Percentiles rank a stretch among this genome's conserved stretches.
These are phyloP conservation scores for Forsythia suspensa DNA, from an alignment of 257 asterid genomes.

Conservation along the genomic window DNA sequence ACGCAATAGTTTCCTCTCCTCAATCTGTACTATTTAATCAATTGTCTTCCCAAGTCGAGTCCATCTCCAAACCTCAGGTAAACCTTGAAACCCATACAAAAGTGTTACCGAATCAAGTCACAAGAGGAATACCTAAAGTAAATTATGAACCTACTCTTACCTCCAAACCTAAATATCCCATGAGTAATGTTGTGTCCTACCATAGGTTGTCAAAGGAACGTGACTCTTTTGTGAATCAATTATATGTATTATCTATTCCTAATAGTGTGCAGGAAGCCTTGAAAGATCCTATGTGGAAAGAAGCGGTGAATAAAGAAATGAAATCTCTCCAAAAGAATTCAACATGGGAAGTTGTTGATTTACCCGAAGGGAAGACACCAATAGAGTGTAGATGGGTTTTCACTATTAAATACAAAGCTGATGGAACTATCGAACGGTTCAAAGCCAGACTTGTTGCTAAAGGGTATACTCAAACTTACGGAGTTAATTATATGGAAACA, in stretches of 20 bases:
- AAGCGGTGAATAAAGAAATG: constrained; percentile 5
- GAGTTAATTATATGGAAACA: neutral
- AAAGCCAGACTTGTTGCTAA: constrained; percentile 4
- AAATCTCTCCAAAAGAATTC: neutral
- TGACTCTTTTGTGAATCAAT: neutral
- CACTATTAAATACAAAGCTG: neutral
- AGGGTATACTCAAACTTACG: constrained; percentile 9
- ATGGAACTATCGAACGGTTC: constrained; percentile 3
- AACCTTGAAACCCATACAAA: neutral
- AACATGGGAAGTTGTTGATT: neutral
- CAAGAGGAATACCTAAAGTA: neutral
- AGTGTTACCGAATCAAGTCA: neutral
- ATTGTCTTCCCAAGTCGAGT: neutral
- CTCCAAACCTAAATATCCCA: neutral
- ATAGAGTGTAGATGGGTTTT: constrained; percentile 4
- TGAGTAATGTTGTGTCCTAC: neutral
- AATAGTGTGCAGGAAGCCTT: constrained; percentile 1
- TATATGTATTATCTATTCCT: neutral
- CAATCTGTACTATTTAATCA: constrained; percentile 12
- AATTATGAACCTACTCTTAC: neutral
- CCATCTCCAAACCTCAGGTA: neutral
- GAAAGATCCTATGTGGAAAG: neutral
- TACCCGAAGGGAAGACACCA: constrained; percentile 2
- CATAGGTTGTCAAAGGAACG: neutral
- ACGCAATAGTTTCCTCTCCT: neutral